Conservation (phyloP, 805 yeast species). For the Ogataea dorogensis region DNA sequence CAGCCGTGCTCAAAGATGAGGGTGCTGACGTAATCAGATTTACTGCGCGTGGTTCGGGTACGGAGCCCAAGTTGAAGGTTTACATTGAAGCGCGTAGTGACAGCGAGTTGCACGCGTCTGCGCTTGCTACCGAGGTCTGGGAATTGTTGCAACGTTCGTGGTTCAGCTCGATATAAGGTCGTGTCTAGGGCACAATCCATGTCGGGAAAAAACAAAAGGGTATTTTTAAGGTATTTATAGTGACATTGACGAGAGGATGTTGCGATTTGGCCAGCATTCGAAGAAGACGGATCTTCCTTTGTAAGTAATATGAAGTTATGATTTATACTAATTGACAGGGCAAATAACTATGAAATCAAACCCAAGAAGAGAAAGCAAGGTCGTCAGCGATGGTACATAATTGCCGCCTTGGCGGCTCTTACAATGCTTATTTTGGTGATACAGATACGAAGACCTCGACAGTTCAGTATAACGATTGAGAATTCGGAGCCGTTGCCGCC, state of each 20-base stretch:
- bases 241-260: conserved; percentile 8
- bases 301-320: conserved; percentile 27
- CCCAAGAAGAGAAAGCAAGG: conserved; percentile 16
- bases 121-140: conserved; percentile 69
- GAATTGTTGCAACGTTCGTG: conserved; percentile 51
- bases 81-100: conserved; percentile 75
- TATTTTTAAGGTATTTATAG: conserved; percentile 1
- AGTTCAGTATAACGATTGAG: conserved; percentile 1
- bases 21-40: conserved; percentile 52
- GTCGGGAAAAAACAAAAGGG: conserved; percentile 1
- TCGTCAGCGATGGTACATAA: conserved; percentile 5
- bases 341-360: conserved; percentile 18
- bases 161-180: conserved; percentile 56
- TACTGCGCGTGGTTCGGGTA: conserved; percentile 92
- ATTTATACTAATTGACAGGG: conserved; percentile 4
- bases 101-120: conserved; percentile 45
- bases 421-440: conserved; percentile 8
- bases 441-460: conserved; percentile 3
- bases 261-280: conserved; percentile 33
- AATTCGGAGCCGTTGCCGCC: conserved; percentile 5
- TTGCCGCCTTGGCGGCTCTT: conserved; percentile 7
- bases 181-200: conserved; percentile 1
- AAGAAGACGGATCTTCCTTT: conserved; percentile 51
- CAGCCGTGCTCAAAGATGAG: conserved; percentile 45
- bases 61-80: conserved; percentile 92